Evolutionary conservation across 495 filamentous ascomycete species (phyloP).

Genomic region (Hypoxylon fuscum): DNA sequence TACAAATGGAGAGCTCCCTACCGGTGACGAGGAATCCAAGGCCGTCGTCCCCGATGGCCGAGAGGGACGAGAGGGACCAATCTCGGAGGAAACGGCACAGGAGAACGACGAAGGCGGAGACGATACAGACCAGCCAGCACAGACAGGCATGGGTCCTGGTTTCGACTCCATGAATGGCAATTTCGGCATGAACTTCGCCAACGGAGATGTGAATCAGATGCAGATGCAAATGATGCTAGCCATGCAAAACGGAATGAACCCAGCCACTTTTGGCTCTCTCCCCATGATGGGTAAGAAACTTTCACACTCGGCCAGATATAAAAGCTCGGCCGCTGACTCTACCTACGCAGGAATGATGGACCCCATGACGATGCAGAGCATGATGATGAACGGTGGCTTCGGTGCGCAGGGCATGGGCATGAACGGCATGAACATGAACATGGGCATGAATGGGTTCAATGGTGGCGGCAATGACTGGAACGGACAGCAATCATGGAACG

Average conservation of each 20-base stretch:
- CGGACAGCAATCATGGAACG: constrained; percentile 79
- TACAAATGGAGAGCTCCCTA: constrained; percentile 34
- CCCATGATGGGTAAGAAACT: constrained; percentile 84
- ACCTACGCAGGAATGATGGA: constrained; percentile 79
- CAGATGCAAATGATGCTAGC: constrained; percentile 73
- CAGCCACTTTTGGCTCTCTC: constrained; percentile 66
- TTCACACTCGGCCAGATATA: constrained; percentile 1
- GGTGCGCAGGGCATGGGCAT: constrained; percentile 85
- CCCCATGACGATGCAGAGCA: constrained; percentile 88
- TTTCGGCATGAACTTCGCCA: constrained; percentile 74
- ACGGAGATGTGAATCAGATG: constrained; percentile 76
- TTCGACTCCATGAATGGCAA: constrained; percentile 61
- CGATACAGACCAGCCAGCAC: constrained; percentile 45
- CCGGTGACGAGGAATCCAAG: constrained; percentile 29
- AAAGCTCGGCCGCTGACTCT: constrained; percentile 37
- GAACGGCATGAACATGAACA: constrained; percentile 90
- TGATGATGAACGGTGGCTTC: constrained; percentile 84
- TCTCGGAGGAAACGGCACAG: constrained; percentile 41
- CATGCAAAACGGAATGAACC: constrained; percentile 79
- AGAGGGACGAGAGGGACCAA: constrained; percentile 39
- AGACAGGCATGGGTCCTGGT: constrained; percentile 50
- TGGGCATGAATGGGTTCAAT: constrained; percentile 85
- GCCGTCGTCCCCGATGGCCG: constrained; percentile 32
- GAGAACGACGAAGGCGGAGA: constrained; percentile 45
- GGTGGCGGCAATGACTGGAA: constrained; percentile 71